phyloP scores from a whole-genome alignment of 495 filamentous ascomycete genomes.

The Tuber borchii region DNA sequence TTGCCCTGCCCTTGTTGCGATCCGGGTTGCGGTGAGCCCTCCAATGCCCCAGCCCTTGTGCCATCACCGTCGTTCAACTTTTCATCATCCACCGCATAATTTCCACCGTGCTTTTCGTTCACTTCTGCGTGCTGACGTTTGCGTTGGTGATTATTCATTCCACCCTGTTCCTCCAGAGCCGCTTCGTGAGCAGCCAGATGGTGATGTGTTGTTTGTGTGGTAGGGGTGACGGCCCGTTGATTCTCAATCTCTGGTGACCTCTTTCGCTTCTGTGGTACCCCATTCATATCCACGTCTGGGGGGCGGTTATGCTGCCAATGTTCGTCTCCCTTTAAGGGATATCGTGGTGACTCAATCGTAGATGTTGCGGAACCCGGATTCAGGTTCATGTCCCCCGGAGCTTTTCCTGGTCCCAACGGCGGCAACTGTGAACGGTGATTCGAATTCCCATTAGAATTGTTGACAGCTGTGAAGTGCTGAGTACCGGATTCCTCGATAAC shows the following conservation, averaged over 20 bases:
- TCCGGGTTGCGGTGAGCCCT: slow-evolving; percentile 31
- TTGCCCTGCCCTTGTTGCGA: slow-evolving; percentile 21
- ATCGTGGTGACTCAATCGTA: slow-evolving; percentile 21
- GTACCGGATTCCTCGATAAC: slow-evolving; percentile 27
- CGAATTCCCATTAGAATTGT: slow-evolving; percentile 24
- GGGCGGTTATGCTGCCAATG: slow-evolving; percentile 29
- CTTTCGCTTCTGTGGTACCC: slow-evolving; percentile 38
- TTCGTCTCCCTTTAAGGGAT: slow-evolving; percentile 15
- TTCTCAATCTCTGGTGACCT: slow-evolving; percentile 32
- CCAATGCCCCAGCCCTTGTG: slow-evolving; percentile 27
- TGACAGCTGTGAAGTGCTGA: slow-evolving; percentile 37
- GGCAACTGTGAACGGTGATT: slow-evolving; percentile 29
- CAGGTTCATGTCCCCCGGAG: slow-evolving; percentile 8
- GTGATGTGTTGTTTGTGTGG: slow-evolving; percentile 38
- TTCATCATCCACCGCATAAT: slow-evolving; percentile 29
- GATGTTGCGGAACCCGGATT: slow-evolving; percentile 17
- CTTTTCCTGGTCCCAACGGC: slow-evolving; percentile 16
- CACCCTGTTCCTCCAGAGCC: slow-evolving; percentile 30
- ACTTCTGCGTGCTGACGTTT: not conserved
- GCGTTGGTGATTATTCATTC: slow-evolving; percentile 5
- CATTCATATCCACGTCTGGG: slow-evolving; percentile 24
- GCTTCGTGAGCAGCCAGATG: slow-evolving; percentile 40
- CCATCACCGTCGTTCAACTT: slow-evolving; percentile 33
- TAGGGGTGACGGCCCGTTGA: slow-evolving; percentile 34
- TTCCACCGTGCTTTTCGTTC: slow-evolving; percentile 26